A percentile compares a stretch with the other conserved stretches of the same genome.
phyloP scores from a whole-genome alignment of 2,329 filamentous ascomycete species.

The Sordariomycetes sp. region DNA sequence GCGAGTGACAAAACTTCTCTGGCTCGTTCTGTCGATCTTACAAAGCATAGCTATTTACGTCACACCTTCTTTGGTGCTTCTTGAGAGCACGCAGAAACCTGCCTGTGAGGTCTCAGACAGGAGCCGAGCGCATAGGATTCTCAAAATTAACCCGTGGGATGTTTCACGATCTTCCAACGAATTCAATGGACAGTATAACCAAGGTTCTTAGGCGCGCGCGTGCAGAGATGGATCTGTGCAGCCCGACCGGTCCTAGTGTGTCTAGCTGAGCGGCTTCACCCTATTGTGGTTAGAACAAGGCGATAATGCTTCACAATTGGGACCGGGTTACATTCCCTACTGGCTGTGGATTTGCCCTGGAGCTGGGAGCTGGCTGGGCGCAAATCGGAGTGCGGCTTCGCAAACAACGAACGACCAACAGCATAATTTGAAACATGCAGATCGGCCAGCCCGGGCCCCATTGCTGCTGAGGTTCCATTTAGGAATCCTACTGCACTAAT shows the following conservation, averaged over 20 bases:
- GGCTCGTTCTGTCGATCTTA: too few relatives aligned
- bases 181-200: too few relatives aligned
- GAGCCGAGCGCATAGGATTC: too few relatives aligned
- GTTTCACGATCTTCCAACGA: too few relatives aligned
- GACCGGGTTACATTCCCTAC: background rate
- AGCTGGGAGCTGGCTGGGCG: background rate
- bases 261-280: background rate
- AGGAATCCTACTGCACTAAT: background rate
- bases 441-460: background rate
- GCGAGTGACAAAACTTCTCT: too few relatives aligned
- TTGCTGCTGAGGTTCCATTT: background rate
- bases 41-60: too few relatives aligned
- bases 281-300: background rate
- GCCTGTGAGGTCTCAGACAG: too few relatives aligned
- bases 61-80: too few relatives aligned
- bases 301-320: background rate
- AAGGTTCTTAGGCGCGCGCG: too few relatives aligned
- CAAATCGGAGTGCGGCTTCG: background rate
- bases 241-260: background rate
- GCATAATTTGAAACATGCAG: background rate
- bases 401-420: background rate
- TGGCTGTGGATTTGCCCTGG: background rate
- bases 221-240: too few relatives aligned
- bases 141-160: too few relatives aligned
- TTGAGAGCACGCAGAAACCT: too few relatives aligned